Evolutionary conservation across 177 flowering plant genomes (phyloP).

Genomic region (Telopea speciosissima): DNA sequence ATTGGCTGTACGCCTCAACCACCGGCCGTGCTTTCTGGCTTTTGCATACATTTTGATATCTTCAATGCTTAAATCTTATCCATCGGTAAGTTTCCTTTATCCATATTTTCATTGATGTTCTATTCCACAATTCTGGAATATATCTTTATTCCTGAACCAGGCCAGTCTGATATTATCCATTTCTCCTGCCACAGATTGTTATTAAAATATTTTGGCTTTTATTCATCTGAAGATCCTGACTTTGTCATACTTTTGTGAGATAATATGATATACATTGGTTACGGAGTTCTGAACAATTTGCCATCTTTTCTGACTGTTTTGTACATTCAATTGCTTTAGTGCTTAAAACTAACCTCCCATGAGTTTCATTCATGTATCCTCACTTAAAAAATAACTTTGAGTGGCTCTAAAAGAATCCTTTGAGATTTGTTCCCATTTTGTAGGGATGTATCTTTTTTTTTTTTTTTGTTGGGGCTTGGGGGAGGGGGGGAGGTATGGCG

Average conservation of each 20-base stretch:
- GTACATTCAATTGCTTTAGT: conserved; percentile 72
- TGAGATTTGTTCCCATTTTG: no score
- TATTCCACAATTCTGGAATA: not conserved
- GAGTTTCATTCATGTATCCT: conserved; percentile 27
- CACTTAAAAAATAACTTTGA: no score
- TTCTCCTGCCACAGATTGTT: not conserved
- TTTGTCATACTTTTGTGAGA: no score
- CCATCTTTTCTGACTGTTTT: conserved; percentile 91
- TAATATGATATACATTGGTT: no score
- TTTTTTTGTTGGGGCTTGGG: no score
- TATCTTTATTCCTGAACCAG: not conserved
- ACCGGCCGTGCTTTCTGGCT: conserved; percentile 91
- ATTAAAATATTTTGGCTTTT: no score
- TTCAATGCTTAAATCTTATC: conserved; percentile 92
- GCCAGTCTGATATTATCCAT: not conserved
- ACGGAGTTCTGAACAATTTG: conserved; percentile 41
- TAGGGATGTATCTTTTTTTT: no score
- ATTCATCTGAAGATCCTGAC: no score
- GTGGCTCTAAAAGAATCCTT: no score
- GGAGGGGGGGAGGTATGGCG: no score
- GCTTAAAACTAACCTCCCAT: conserved; percentile 95
- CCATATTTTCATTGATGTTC: not conserved
- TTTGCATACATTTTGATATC: conserved; percentile 73
- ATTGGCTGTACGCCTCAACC: conserved; percentile 77
- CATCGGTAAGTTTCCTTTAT: conserved; percentile 61